Conservation (phyloP, 208 protist species). For the Crithidia fasciculata region DNA sequence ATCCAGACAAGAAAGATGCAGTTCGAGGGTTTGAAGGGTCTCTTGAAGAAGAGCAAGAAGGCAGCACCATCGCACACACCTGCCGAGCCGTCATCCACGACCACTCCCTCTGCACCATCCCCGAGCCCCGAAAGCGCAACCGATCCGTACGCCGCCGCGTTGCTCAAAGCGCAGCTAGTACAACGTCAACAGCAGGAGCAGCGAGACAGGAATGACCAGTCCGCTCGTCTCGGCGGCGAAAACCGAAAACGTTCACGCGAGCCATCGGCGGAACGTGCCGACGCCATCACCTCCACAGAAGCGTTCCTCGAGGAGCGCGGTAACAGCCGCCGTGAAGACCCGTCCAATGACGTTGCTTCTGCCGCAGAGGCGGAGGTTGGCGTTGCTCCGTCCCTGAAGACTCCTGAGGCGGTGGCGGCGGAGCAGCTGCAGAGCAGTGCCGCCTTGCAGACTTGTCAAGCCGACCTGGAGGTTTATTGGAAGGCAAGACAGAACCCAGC, state of each 20-base stretch:
- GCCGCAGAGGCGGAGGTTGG: neutral
- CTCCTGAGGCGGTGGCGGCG: slow-evolving; percentile 7
- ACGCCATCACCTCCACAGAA: neutral
- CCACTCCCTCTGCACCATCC: neutral
- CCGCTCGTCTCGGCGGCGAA: neutral
- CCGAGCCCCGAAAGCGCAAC: neutral
- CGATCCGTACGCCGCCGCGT: slow-evolving; percentile 27
- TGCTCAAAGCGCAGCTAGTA: slow-evolving; percentile 10
- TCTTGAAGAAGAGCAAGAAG: slow-evolving; percentile 45
- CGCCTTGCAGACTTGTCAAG: slow-evolving; percentile 18
- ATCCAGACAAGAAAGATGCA: slow-evolving; percentile 16
- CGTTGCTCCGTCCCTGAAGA: slow-evolving; percentile 1
- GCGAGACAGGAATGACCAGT: neutral
- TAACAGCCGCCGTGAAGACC: neutral
- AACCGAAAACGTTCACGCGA: slow-evolving; percentile 21
- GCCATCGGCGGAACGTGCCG: neutral
- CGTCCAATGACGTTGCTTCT: too few species aligned
- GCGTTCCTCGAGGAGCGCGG: neutral
- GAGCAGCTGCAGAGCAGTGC: slow-evolving; percentile 19
- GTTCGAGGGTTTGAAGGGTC: slow-evolving; percentile 37
- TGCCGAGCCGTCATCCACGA: neutral
- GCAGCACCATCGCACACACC: neutral
- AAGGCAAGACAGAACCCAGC: neutral
- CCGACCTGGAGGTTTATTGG: slow-evolving; percentile 11
- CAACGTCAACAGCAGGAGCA: slow-evolving; percentile 17